Evolutionary conservation across 768 basidiomycete species (phyloP), one percentile per base, ranked within the genome.

Genomic region (Suillus bovinus): DNA sequence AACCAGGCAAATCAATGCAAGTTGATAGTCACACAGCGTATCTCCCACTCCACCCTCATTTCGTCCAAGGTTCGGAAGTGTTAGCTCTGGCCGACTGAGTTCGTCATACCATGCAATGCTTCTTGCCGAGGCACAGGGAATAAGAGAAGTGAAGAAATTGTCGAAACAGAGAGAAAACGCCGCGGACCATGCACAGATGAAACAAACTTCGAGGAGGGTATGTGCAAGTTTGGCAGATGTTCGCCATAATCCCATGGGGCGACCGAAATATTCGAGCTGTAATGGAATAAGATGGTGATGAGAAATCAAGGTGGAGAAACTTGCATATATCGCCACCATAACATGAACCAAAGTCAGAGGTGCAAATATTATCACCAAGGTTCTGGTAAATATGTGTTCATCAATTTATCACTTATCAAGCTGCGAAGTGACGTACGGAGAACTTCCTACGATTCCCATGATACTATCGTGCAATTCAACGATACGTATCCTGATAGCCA

Each of bases 161-260:
- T 96, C 93, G 76, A 96, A 93, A 64, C 85, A 87, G 59, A 96
- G 87, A 20, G 93, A 92, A 59, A 96, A 82, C 17, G 90, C 88
- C 36, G 93, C 91, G 61, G 92, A 93, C 93, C 94, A 96, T n/a
- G 90, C 85, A 75, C 94, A 96, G 67, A 94, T 94, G 73, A 93
- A 94, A 60, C 93, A 80, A 50, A 94, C 90, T 79, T 96, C 95
- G 52, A 87, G 83, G 36, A 96, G 84, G 8, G 94, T 96, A 70
- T 95, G 89, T 3, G 90, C 86, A 41, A 95, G 84, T 75, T 96
- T 96, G 56, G 81, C 86, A 36, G 92, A 93, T 36, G 94, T 94
- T 58, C 84, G 82, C 95, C 95, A 96, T 34, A 96, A 79, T n/a
- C 94, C 95, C 27, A 96, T 78, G 7, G 95, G 94, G 39, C 90